phyloP scores from a whole-genome alignment of 306 rosid species.

The Prunus mira region DNA sequence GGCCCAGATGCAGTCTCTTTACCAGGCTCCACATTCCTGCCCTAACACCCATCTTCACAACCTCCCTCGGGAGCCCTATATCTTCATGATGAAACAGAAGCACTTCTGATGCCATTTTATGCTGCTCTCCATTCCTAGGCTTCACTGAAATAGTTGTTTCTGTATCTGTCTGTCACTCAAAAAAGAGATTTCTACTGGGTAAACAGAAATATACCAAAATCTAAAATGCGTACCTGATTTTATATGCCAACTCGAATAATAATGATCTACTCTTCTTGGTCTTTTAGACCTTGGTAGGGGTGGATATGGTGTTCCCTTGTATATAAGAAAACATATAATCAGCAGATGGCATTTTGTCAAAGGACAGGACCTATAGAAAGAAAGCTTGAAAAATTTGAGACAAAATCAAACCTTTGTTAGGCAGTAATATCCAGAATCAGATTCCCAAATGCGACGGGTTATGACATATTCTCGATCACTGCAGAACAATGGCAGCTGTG shows the following conservation, averaged over 20 bases:
- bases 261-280: slow-evolving; percentile 7
- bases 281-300: background rate
- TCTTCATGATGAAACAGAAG: slow-evolving; percentile 9
- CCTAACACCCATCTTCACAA: slow-evolving; percentile 11
- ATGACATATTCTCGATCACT: slow-evolving; percentile 7
- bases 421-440: slow-evolving; percentile 3
- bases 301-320: slow-evolving; percentile 16
- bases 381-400: background rate
- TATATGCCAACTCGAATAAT: background rate
- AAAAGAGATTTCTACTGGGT: background rate
- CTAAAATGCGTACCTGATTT: background rate
- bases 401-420: slow-evolving; percentile 5
- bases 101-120: slow-evolving; percentile 10
- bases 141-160: background rate
- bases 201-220: background rate
- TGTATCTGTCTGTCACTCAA: background rate
- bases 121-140: background rate
- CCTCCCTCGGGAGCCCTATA: slow-evolving; percentile 2
- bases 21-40: slow-evolving; percentile 18
- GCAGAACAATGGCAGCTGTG: slow-evolving; percentile 10
- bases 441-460: slow-evolving; percentile 5
- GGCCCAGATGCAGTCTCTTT: background rate
- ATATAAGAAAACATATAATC: too few species aligned
- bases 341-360: too few species aligned
- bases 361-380: background rate